These are phyloP conservation scores for Spizellomyces punctatus DNA, from an alignment of 192 early-diverging fungal genomes.

Conservation along the genomic window DNA sequence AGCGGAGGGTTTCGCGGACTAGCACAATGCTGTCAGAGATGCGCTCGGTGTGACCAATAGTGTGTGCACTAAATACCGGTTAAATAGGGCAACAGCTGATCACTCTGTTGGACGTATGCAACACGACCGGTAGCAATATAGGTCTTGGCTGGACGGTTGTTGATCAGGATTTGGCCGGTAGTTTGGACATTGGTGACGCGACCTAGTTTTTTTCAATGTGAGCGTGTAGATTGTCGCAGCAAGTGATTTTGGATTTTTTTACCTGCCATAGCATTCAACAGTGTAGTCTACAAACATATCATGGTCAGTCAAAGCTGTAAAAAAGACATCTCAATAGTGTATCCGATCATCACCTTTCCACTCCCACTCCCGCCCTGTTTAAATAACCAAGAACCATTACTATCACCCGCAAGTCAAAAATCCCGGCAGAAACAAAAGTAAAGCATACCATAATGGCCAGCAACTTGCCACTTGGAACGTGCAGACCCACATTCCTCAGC, in stretches of 20 bases:
- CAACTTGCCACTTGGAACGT: conserved; percentile 34
- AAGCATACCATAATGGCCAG: conserved; percentile 43
- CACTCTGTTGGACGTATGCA: conserved; percentile 54
- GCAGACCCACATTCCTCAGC: conserved; percentile 34
- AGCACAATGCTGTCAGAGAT: too few species aligned
- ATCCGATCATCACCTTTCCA: conserved; percentile 13
- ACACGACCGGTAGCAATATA: conserved; percentile 32
- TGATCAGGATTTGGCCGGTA: conserved; percentile 75
- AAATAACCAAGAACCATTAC: not conserved
- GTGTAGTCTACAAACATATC: conserved; percentile 33
- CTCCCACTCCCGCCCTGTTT: conserved; percentile 39
- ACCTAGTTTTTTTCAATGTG: too few species aligned
- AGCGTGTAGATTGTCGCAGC: not conserved
- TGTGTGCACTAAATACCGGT: conserved; percentile 21
- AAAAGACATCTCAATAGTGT: not conserved
- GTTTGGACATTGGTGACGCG: conserved; percentile 63
- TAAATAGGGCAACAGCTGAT: conserved; percentile 48
- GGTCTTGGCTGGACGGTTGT: conserved; percentile 59
- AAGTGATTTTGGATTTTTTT: not conserved
- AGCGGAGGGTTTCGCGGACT: conserved; percentile 43
- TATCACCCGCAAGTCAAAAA: too few species aligned
- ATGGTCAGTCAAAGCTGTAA: not conserved
- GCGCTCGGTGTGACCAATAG: too few species aligned
- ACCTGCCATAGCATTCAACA: conserved; percentile 56
- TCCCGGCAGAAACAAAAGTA: too few species aligned